phyloP scores from a whole-genome alignment of 768 basidiomycete species.

The Trametopsis cervina region DNA sequence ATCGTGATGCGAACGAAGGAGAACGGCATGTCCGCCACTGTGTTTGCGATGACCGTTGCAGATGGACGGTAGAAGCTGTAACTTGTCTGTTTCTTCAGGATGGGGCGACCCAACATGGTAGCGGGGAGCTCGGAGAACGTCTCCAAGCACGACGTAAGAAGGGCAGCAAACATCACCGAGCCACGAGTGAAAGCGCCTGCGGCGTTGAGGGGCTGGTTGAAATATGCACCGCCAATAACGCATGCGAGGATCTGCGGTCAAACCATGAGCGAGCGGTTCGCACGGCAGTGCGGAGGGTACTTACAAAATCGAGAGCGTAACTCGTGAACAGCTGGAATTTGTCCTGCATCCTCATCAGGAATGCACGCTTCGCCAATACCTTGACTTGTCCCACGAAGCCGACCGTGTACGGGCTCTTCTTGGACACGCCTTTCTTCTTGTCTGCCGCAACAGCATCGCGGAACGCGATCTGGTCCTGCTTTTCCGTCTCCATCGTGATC shows the following conservation, averaged over 20 bases:
- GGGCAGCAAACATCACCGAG: slow-evolving; percentile 66
- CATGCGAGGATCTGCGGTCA: slow-evolving; percentile 44
- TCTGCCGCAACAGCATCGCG: slow-evolving; percentile 66
- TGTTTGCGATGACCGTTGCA: slow-evolving; percentile 59
- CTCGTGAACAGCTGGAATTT: slow-evolving; percentile 71
- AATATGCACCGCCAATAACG: slow-evolving; percentile 69
- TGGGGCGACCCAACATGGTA: slow-evolving; percentile 78
- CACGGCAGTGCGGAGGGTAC: no score
- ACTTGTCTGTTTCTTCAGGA: slow-evolving; percentile 58
- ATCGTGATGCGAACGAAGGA: slow-evolving; percentile 51
- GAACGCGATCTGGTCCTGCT: slow-evolving; percentile 69
- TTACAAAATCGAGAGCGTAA: slow-evolving; percentile 51
- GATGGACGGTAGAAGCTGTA: slow-evolving; percentile 65
- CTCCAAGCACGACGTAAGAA: slow-evolving; percentile 63
- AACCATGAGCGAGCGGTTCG: neutral
- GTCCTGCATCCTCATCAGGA: slow-evolving; percentile 69
- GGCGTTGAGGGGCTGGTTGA: slow-evolving; percentile 63
- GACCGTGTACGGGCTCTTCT: slow-evolving; percentile 78
- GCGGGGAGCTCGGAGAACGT: slow-evolving; percentile 72
- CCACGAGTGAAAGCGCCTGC: slow-evolving; percentile 85
- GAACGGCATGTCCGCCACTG: slow-evolving; percentile 63
- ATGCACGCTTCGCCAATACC: slow-evolving; percentile 65
- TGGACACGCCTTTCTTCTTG: slow-evolving; percentile 72
- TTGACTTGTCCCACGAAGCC: slow-evolving; percentile 69
- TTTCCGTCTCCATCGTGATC: slow-evolving; percentile 47